Base-by-base conservation (phyloP, 768 basidiomycete genomes). In the Calocybe cyanea region DNA sequence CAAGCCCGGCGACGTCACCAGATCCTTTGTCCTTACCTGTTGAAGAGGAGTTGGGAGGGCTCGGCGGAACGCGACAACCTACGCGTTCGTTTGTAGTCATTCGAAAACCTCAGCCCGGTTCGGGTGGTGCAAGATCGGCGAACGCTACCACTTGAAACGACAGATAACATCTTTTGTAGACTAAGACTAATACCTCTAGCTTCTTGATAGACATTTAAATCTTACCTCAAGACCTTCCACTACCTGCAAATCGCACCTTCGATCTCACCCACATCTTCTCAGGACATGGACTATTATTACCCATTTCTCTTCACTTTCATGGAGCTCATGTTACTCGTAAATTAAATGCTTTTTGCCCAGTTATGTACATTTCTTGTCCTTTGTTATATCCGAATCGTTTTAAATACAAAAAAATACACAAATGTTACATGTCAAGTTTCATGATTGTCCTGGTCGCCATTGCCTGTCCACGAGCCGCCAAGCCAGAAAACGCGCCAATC, bases 401-500 rank as follows among this genome's bases (percentile, higher is more conserved):
- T 30, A 13, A n/a, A 25, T 25, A 9, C n/a, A 2, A 31, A 41
- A 8, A n/a, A 31, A 42, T 11, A 19, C 19, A 36, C 10, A 24
- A 38, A 34, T 7, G 41, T 35, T 25, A 47, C 18, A 15, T 8
- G 34, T 43, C 35, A 21, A 28, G 25, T 28, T 28, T 6, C 8
- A 36, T 51, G 46, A 34, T 39, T 46, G 14, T 48, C 42, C 13
- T 43, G 47, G 24, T 52, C 53, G 38, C 63, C 64, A 23, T 65
- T 65, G 4, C 62, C 62, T 19, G 56, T 62, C 30, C 59, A 63
- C 53, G 66, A 67, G 17, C 86, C 86, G 0, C 89, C 89, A 8
- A 90, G 65, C 89, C 89, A 92, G 58, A 92, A 82, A 10, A 92
- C 77, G 17, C 89, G 70, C 76, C 81, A 92, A 57, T 92, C 89